phyloP scores from a whole-genome alignment of 192 early-diverging fungal species.

The Rhizoclosmatium sp. region DNA sequence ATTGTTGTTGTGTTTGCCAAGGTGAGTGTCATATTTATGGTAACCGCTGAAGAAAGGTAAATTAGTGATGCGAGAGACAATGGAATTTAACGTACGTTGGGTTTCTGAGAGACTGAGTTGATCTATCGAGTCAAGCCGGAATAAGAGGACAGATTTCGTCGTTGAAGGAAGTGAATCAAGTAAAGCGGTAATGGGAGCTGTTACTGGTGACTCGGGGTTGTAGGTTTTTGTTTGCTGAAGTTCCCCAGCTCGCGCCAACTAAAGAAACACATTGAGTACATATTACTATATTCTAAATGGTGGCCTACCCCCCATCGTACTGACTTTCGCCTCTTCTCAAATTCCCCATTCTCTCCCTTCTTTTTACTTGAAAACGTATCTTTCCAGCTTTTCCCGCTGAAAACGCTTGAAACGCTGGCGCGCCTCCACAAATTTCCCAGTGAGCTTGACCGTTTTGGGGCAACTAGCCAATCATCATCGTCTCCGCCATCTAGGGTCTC shows the following conservation, averaged over 20 bases:
- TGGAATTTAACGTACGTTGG: not conserved
- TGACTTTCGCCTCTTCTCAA: not conserved
- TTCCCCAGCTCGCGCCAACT: constrained; percentile 21
- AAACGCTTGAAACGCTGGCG: constrained; percentile 8
- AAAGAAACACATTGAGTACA: not conserved
- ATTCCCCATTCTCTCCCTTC: not conserved
- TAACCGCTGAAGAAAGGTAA: constrained; percentile 5
- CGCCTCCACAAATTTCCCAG: constrained; percentile 10
- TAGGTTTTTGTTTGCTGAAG: constrained; percentile 31
- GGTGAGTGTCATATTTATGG: constrained; percentile 24
- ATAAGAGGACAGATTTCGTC: not conserved
- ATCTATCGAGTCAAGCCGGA: constrained; percentile 19
- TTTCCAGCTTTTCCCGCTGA: constrained; percentile 2
- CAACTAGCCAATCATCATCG: too few relatives aligned
- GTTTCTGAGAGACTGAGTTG: constrained; percentile 24
- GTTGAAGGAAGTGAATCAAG: too few relatives aligned
- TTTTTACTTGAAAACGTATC: constrained; percentile 1
- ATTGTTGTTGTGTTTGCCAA: constrained; percentile 19
- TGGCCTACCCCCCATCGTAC: constrained; percentile 30
- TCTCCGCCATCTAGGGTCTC: too few relatives aligned
- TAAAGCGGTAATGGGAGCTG: too few relatives aligned
- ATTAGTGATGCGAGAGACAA: too few relatives aligned
- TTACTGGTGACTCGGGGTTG: constrained; percentile 24
- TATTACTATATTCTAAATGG: not conserved
- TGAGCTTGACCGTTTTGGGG: constrained; percentile 7